Conservation (phyloP, 306 rosid genomes). For the Mimosa pudica region DNA sequence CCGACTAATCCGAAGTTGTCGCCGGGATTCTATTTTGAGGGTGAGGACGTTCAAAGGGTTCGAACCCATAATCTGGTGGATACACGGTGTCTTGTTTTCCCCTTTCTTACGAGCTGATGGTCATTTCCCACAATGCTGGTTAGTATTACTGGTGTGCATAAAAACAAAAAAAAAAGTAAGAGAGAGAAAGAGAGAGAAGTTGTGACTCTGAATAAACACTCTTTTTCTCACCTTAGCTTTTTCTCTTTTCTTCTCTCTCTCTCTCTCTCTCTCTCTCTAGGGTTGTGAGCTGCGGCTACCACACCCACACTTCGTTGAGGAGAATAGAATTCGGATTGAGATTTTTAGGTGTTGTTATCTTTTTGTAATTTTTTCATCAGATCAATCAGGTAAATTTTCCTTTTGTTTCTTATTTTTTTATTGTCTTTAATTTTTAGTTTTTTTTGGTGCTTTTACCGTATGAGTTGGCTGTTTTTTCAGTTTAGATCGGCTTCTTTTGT, state of each 20-base stretch:
- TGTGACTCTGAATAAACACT: conserved; percentile 16
- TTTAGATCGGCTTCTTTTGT: conserved; percentile 3
- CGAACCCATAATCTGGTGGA: no score
- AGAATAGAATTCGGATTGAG: not conserved
- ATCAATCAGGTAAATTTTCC: conserved; percentile 17
- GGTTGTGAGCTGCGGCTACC: conserved; percentile 6
- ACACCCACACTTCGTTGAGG: not conserved
- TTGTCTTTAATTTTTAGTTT: not conserved
- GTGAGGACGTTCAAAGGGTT: no score
- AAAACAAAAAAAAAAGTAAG: not conserved
- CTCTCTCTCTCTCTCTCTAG: not conserved
- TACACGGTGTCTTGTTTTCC: no score
- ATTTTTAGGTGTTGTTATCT: not conserved
- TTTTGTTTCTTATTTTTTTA: no score
- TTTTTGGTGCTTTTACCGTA: not conserved
- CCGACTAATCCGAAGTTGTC: no score
- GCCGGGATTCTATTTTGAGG: no score
- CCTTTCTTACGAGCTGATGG: no score
- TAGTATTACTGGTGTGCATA: no score
- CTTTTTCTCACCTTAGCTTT: not conserved
- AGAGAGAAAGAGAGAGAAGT: not conserved
- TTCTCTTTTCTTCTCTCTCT: conserved; percentile 8
- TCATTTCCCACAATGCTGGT: no score
- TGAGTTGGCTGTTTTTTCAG: conserved; percentile 11
- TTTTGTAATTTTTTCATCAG: not conserved